Percentiles rank a stretch among this genome's conserved stretches.
phyloP scores from a whole-genome alignment of 352 stramenopile species.

The Lagenidium giganteum region DNA sequence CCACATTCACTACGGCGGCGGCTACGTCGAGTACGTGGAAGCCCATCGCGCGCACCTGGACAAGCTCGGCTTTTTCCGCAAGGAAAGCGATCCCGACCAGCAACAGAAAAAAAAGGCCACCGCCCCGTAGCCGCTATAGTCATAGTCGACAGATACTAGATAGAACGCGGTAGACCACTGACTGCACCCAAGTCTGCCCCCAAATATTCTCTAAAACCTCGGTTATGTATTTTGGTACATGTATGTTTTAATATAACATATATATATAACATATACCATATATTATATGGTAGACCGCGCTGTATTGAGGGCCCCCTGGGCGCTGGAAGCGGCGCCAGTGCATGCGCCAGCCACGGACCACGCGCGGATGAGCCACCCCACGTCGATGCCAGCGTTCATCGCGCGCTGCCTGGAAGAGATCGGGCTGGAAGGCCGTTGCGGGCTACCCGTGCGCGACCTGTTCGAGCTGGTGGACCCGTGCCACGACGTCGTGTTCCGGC shows the following conservation, averaged over 20 bases:
- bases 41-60: conserved; percentile 69
- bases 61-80: conserved; percentile 91
- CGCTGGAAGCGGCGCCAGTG: neutral
- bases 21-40: conserved; percentile 76
- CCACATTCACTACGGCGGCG: conserved; percentile 42
- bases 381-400: conserved; percentile 63
- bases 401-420: conserved; percentile 79
- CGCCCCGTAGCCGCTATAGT: too few species aligned
- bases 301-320: too few species aligned
- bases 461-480: conserved; percentile 54
- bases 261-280: too few species aligned
- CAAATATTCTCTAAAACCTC: too few species aligned
- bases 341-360: too few species aligned
- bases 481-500: conserved; percentile 45
- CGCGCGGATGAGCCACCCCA: conserved; percentile 15
- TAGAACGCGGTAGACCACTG: too few species aligned
- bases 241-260: too few species aligned
- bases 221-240: too few species aligned
- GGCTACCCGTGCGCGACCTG: conserved; percentile 50
- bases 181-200: too few species aligned
- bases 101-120: too few species aligned
- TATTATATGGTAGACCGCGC: too few species aligned
- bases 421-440: conserved; percentile 69
- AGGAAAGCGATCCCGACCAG: conserved; percentile 51
- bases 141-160: too few species aligned